Base-by-base conservation (phyloP, 352 stramenopile genomes). In the Phytophthora agathidicida region DNA sequence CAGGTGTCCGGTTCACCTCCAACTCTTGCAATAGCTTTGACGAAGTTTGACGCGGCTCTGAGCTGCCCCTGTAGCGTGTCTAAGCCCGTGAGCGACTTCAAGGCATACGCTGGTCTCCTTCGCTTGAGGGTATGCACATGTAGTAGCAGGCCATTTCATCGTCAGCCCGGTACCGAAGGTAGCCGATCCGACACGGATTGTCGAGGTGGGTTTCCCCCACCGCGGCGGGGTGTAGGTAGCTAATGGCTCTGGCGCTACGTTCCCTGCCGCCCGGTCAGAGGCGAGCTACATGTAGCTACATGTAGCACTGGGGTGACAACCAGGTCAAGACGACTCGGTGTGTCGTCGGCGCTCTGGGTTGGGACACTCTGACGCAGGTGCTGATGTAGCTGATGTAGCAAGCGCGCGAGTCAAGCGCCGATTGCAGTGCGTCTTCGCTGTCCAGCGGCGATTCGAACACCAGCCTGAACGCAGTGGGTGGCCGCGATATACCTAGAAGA, bases 371-470 rank as follows among this genome's bases (percentile, higher is more conserved):
- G 2, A 11, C 16, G 16, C 33, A 13, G 3, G 36, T 16, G 32
- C 35, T 54, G 35, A 45, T 45, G 46, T 54, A 44, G 46, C 33
- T n/a, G n/a, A n/a, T n/a, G n/a, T n/a, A n/a, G n/a, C n/a, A n/a
- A n/a, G 32, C 44, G 46, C 36, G 22, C 45, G 28, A 50, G 46
- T 36, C 46, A 54, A 32, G 13, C 23, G 45, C 33, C n/a, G n/a
- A 13, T 20, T 28, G 26, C 36, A n/a, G 26, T 17, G 35, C 35
- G 35, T 49, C 49, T 16, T 48, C 27, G n/a, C 39, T 49, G 27
- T 24, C 14, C 43, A 49, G 41, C 39, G 27, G 38, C 11, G 24
- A 6, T 5, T 47, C 39, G 39, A 47, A 47, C 39, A 22, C 9
- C 23, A 14, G 7, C 2, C 42, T 50, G 43, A 38, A 50, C 43